Conservation (phyloP, 345 rosid genomes). For the Eucalyptus cloeziana region DNA sequence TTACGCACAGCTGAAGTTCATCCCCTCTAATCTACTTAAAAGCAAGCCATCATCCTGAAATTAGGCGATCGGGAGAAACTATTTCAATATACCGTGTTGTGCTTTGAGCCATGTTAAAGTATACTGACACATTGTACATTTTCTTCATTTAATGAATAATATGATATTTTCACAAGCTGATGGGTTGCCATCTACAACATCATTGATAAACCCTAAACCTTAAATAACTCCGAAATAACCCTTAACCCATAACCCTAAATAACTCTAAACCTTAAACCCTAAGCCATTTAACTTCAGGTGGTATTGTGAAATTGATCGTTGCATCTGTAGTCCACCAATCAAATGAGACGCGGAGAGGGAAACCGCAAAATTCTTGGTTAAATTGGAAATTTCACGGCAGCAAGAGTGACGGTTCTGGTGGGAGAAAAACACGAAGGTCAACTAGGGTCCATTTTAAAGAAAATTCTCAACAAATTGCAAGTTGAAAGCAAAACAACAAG, state of each 20-base stretch:
- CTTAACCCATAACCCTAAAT: neutral
- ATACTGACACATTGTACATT: neutral
- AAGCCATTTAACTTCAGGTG: neutral
- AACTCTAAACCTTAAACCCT: neutral
- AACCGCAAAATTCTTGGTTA: neutral
- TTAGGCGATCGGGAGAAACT: neutral
- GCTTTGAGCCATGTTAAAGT: neutral
- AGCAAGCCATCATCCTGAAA: neutral
- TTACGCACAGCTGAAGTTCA: neutral
- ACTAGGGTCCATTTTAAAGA: neutral
- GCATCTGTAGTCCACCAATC: neutral
- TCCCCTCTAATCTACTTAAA: neutral
- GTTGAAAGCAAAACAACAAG: neutral
- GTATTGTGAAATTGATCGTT: neutral
- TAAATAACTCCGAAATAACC: neutral
- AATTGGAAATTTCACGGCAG: neutral
- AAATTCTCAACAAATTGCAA: neutral
- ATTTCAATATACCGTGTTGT: neutral
- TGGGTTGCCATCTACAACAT: neutral
- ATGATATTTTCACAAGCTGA: neutral
- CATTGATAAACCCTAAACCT: neutral
- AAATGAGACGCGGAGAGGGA: neutral
- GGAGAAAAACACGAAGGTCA: neutral
- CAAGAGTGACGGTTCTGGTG: neutral
- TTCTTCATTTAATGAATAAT: neutral